Conservation (phyloP, 1,139 yeast species). For the Blastobotrys buckinghamii region DNA sequence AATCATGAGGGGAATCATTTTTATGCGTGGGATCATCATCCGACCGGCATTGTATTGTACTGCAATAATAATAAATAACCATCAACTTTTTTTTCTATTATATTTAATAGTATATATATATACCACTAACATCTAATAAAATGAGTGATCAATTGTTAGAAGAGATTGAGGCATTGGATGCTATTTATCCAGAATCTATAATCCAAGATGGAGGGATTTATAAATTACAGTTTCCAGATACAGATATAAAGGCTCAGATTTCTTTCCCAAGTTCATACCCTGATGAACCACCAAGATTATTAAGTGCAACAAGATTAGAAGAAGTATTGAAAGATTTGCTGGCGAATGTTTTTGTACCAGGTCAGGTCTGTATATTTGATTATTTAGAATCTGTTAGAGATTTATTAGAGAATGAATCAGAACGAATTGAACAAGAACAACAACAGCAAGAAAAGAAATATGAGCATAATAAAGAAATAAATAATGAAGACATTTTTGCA, state of each 20-base stretch:
- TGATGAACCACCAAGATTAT: slow-evolving; percentile 43
- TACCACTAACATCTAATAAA: background rate
- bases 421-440: slow-evolving; percentile 10
- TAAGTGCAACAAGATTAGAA: slow-evolving; percentile 27
- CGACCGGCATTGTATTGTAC: too few species aligned
- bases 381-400: slow-evolving; percentile 59
- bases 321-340: slow-evolving; percentile 44
- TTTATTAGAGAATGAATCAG: slow-evolving; percentile 20
- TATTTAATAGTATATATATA: background rate
- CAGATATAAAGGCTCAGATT: slow-evolving; percentile 50
- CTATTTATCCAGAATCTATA: slow-evolving; percentile 72
- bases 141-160: slow-evolving; percentile 53
- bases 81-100: background rate
- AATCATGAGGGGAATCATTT: too few species aligned
- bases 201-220: slow-evolving; percentile 39
- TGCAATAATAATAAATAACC: too few species aligned
- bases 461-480: slow-evolving; percentile 11
- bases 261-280: slow-evolving; percentile 73
- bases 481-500: slow-evolving; percentile 35
- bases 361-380: slow-evolving; percentile 76
- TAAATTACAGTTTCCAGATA: slow-evolving; percentile 59
- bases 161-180: slow-evolving; percentile 77
- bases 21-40: too few species aligned
- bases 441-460: slow-evolving; percentile 18
- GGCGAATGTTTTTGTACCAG: slow-evolving; percentile 45